phyloP scores from a whole-genome alignment of 1,139 yeast species.

The Zygosaccharomyces pseudobailii region DNA sequence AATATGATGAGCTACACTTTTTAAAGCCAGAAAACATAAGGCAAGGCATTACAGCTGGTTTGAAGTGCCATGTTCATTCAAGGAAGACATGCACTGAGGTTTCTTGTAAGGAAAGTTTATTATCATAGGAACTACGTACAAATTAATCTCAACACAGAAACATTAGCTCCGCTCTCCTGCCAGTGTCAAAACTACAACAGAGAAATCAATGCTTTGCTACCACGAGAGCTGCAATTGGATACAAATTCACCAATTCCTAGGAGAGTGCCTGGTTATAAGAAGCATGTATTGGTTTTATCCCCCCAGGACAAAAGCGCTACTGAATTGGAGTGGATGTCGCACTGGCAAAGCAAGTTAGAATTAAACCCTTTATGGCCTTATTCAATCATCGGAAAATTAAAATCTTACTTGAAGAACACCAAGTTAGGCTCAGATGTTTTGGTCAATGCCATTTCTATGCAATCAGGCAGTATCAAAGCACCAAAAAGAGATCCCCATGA shows the following conservation, averaged over 20 bases:
- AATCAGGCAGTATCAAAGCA: constrained; percentile 7
- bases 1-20: background rate
- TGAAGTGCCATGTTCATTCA: background rate
- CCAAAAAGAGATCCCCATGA: constrained; percentile 5
- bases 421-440: constrained; percentile 15
- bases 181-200: constrained; percentile 15
- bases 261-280: constrained; percentile 19
- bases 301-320: constrained; percentile 11
- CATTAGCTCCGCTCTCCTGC: background rate
- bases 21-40: background rate
- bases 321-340: constrained; percentile 16
- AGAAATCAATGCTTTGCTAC: constrained; percentile 12
- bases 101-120: constrained; percentile 1
- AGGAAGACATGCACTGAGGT: background rate
- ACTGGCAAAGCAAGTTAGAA: constrained; percentile 24
- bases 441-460: constrained; percentile 21
- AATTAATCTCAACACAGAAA: constrained; percentile 6
- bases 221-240: constrained; percentile 11
- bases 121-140: constrained; percentile 13
- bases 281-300: constrained; percentile 23
- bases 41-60: background rate
- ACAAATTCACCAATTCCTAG: constrained; percentile 12
- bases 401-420: constrained; percentile 11
- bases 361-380: constrained; percentile 19
- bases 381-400: constrained; percentile 15